These are phyloP conservation scores for Rhizophlyctis rosea DNA, from an alignment of 192 early-diverging fungal species.

Conservation along the genomic window DNA sequence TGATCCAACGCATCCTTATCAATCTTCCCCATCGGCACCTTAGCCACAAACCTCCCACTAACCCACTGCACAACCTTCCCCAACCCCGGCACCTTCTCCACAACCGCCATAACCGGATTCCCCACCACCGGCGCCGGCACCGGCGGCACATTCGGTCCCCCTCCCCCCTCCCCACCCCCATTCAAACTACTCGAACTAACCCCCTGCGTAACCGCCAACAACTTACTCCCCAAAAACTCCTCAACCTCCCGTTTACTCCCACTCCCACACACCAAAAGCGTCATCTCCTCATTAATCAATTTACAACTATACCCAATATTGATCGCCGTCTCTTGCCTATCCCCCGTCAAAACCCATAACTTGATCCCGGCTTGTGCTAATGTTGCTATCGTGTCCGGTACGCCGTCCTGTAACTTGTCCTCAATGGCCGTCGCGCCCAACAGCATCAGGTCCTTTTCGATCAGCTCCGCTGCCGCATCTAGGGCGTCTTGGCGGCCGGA, in stretches of 20 bases:
- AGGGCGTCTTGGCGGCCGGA: constrained; percentile 81
- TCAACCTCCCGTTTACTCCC: constrained; percentile 85
- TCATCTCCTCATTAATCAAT: constrained; percentile 91
- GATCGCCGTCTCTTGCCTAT: constrained; percentile 97
- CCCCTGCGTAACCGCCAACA: constrained; percentile 61
- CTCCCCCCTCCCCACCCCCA: constrained; percentile 1
- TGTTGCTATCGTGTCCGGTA: constrained; percentile 95
- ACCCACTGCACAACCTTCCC: not conserved
- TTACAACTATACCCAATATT: constrained; percentile 99
- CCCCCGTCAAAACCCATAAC: constrained; percentile 97
- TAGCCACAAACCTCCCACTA: not conserved
- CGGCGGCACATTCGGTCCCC: constrained; percentile 11
- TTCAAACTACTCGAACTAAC: constrained; percentile 11
- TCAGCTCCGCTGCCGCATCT: constrained; percentile 90
- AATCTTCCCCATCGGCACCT: constrained; percentile 18
- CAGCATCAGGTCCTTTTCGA: constrained; percentile 88
- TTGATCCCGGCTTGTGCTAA: constrained; percentile 93
- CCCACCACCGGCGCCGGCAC: not conserved
- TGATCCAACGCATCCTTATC: constrained; percentile 44
- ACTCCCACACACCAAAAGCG: constrained; percentile 86
- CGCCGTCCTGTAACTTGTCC: constrained; percentile 97
- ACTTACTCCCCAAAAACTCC: constrained; percentile 83
- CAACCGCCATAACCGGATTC: not conserved
- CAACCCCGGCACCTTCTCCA: constrained; percentile 11
- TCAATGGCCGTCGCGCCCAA: constrained; percentile 98